Conservation (phyloP, 352 stramenopile species). For the Phytophthora foliorum region DNA sequence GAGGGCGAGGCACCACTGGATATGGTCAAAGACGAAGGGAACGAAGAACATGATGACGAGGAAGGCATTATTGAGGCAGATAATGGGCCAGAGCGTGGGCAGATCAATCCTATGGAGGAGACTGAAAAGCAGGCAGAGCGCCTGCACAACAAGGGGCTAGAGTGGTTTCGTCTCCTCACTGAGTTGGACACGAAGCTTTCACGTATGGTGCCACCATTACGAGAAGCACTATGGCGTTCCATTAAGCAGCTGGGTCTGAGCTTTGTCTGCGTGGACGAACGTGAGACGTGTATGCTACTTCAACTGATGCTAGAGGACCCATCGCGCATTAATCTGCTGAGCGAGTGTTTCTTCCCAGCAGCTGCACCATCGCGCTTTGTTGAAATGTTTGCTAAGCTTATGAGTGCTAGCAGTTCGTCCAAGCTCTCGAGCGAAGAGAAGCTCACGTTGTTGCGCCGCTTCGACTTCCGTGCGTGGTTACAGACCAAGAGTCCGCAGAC, state of each 20-base stretch:
- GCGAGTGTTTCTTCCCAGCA: conserved; percentile 85
- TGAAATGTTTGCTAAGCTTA: conserved; percentile 90
- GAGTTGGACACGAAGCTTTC: conserved; percentile 85
- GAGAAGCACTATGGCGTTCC: conserved; percentile 82
- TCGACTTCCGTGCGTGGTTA: conserved; percentile 86
- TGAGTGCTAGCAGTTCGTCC: conserved; percentile 75
- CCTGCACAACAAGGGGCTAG: conserved; percentile 79
- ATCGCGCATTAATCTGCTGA: conserved; percentile 81
- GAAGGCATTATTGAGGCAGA: conserved; percentile 5
- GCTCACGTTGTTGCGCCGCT: conserved; percentile 71
- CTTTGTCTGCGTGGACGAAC: conserved; percentile 87
- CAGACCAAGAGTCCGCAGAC: conserved; percentile 52
- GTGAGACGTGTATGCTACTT: conserved; percentile 82
- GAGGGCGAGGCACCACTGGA: conserved; percentile 24
- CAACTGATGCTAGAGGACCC: conserved; percentile 89
- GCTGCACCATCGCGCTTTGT: conserved; percentile 80
- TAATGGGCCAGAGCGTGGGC: conserved; percentile 1
- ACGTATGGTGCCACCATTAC: conserved; percentile 84
- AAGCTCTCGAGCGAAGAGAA: conserved; percentile 83
- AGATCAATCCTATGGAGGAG: conserved; percentile 28
- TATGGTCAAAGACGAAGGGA: not conserved
- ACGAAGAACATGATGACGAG: conserved; percentile 18
- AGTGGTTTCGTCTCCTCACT: conserved; percentile 86
- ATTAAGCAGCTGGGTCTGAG: conserved; percentile 84
- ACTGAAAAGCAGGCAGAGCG: conserved; percentile 51